Conservation (phyloP, 345 rosid species). For the Tarenaya hassleriana region DNA sequence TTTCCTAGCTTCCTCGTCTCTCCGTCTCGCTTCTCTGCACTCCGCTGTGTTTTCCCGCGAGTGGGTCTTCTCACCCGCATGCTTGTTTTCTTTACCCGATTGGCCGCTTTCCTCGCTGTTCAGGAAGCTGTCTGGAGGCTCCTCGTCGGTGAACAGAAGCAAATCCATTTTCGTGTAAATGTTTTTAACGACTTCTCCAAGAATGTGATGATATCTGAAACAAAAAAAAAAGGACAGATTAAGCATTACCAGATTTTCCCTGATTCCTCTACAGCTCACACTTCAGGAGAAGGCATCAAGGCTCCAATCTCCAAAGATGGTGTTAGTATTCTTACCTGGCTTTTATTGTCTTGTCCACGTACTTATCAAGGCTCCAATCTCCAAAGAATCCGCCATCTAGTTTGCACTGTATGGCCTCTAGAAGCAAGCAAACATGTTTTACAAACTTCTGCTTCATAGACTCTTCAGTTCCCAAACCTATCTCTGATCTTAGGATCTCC, state of each 20-base stretch:
- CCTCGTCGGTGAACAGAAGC: slow-evolving; percentile 59
- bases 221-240: slow-evolving; percentile 6
- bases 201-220: slow-evolving; percentile 55
- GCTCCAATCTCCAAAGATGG: too few relatives aligned
- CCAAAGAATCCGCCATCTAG: slow-evolving; percentile 87
- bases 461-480: slow-evolving; percentile 43
- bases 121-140: slow-evolving; percentile 42
- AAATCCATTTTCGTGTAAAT: slow-evolving; percentile 74
- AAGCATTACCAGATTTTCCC: slow-evolving; percentile 11
- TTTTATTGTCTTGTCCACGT: slow-evolving; percentile 64
- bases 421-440: slow-evolving; percentile 64
- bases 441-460: slow-evolving; percentile 59
- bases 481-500: slow-evolving; percentile 78
- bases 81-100: slow-evolving; percentile 39
- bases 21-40: slow-evolving; percentile 20
- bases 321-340: slow-evolving; percentile 41
- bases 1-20: slow-evolving; percentile 37
- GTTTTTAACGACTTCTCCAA: slow-evolving; percentile 52
- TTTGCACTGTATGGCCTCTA: slow-evolving; percentile 73
- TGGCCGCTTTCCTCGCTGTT: slow-evolving; percentile 72
- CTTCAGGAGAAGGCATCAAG: not conserved
- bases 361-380: slow-evolving; percentile 85
- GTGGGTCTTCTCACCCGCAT: slow-evolving; percentile 29
- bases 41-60: slow-evolving; percentile 25
- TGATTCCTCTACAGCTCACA: slow-evolving; percentile 1